Base-by-base conservation (phyloP, 2,329 filamentous ascomycete genomes). In the Epichloe glyceriae region DNA sequence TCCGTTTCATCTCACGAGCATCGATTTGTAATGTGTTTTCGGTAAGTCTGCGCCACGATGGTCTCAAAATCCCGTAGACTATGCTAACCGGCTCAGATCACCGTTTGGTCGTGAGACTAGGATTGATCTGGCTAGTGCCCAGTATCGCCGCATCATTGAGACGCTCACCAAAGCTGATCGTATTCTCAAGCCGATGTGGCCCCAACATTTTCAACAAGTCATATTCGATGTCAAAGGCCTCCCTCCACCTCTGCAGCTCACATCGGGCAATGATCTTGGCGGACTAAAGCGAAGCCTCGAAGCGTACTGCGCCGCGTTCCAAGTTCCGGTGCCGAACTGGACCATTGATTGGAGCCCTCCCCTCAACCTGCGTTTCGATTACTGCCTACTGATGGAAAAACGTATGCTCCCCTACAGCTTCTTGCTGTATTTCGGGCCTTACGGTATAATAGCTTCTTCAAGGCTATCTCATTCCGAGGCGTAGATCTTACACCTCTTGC, bases 391-490 rank as follows among this genome's bases (percentile, higher is more conserved):
- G 62, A 63, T 2, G 64, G 65, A 3, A 55, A 59, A 2, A 58
- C 58, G 5, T 80, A 80, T 57, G 70, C 70, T 4, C 62, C 71
- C 4, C 60, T 75, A 38, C 77, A 80, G 58, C 65, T 80, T 3
- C 62, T 80, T n/a, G 77, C 77, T 10, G 71, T 79, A 1, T 71
- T 80, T 56, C 71, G 76, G 4, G 75, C 77, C 2, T 62, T 80
- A 52, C 70, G 77, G 10, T 80, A 78, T 59, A 80, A 80, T 50
- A 77, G 76, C 55, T 80, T 75, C 56, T 80, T 80, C 62, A 76
- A 74, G 52, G 74, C 75, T 0, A 61, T 80, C n/a, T 79, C 75
- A 2, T 78, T 80, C 54, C 62, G 67, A 10, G 70, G 74, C 49
- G 68, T 80, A 14, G 73, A 79, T 54, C 65, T 80, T 19, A 70